These are phyloP conservation scores for Moricandia moricandioides DNA, from an alignment of 345 rosid species.

Conservation along the genomic window DNA sequence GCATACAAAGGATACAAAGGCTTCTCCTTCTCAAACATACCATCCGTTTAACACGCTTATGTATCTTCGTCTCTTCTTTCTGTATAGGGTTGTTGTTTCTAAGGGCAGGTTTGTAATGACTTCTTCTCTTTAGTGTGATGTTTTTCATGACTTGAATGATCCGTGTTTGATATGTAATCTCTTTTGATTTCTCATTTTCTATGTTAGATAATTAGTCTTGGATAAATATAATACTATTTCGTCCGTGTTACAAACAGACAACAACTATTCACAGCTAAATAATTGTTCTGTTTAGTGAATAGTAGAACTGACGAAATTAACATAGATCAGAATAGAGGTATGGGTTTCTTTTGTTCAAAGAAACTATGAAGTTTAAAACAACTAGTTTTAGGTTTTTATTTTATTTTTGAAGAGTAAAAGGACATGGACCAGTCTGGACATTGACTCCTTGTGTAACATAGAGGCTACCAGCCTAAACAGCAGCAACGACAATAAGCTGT, in stretches of 20 bases:
- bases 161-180: constrained; percentile 26
- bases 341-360: too few species aligned
- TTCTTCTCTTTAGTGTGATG: constrained; percentile 23
- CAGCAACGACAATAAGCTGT: too few species aligned
- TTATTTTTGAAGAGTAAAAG: too few species aligned
- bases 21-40: constrained; percentile 91
- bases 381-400: neutral
- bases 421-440: neutral
- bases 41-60: constrained; percentile 49
- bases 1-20: constrained; percentile 98
- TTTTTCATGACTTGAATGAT: constrained; percentile 26
- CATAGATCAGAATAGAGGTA: too few species aligned
- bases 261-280: too few species aligned
- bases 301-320: too few species aligned
- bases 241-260: neutral
- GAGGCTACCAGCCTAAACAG: too few species aligned
- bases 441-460: too few species aligned
- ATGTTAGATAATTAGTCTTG: constrained; percentile 12
- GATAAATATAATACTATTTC: neutral
- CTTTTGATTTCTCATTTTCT: constrained; percentile 15
- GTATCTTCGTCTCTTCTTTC: constrained; percentile 6
- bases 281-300: too few species aligned
- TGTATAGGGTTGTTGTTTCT: constrained; percentile 25
- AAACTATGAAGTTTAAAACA: neutral
- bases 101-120: constrained; percentile 2